Conservation (phyloP, 257 asterid species). For the Solanum bulbocastanum region DNA sequence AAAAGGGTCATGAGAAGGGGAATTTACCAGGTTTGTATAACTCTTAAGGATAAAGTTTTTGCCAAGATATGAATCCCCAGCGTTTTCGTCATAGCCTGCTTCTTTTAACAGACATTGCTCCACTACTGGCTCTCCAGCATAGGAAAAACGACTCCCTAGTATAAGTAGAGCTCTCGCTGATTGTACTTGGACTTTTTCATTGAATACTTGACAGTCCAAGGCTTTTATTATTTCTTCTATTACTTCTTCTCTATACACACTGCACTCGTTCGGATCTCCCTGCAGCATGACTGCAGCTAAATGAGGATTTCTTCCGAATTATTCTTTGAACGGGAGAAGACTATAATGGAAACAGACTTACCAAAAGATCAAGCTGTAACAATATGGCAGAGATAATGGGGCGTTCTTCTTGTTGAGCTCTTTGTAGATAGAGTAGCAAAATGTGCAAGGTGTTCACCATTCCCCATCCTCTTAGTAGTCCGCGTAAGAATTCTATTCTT, state of each 20-base stretch:
- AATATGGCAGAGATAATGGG: slow-evolving; percentile 50
- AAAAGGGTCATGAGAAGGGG: neutral
- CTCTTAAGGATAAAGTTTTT: slow-evolving; percentile 3
- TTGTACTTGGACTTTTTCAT: slow-evolving; percentile 48
- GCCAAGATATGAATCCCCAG: slow-evolving; percentile 9
- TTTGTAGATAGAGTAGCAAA: slow-evolving; percentile 46
- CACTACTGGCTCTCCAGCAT: slow-evolving; percentile 44
- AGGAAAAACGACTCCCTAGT: slow-evolving; percentile 71
- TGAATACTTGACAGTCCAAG: slow-evolving; percentile 34
- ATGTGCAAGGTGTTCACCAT: slow-evolving; percentile 49
- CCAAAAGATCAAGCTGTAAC: slow-evolving; percentile 75
- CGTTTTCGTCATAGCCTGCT: slow-evolving; percentile 34
- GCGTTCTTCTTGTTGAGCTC: slow-evolving; percentile 47
- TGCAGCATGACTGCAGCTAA: slow-evolving; percentile 15
- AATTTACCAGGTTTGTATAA: slow-evolving; percentile 22
- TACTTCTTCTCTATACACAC: slow-evolving; percentile 71
- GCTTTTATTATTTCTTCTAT: slow-evolving; percentile 51
- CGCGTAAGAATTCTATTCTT: slow-evolving; percentile 32
- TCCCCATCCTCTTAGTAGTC: slow-evolving; percentile 47
- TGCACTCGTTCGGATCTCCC: slow-evolving; percentile 46
- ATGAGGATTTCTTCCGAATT: neutral
- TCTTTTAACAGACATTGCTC: slow-evolving; percentile 57
- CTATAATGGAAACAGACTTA: slow-evolving; percentile 7
- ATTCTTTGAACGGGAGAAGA: neutral
- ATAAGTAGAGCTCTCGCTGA: slow-evolving; percentile 49